phyloP scores from a whole-genome alignment of 2,329 filamentous ascomycete species.

The Penicillium aurantiogriseum region DNA sequence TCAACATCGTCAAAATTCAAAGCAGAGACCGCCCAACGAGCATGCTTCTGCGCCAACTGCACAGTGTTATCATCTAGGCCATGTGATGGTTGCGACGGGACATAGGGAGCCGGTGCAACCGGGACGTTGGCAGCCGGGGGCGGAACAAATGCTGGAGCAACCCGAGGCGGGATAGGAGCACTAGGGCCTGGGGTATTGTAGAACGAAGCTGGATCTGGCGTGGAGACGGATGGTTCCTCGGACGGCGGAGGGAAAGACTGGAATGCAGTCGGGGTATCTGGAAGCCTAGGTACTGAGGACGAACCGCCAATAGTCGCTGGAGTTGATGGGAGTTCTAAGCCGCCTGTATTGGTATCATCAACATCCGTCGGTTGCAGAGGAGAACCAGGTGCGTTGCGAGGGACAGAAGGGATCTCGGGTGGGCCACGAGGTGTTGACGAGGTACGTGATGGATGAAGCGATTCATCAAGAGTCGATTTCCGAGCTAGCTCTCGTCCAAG shows the following conservation, averaged over 20 bases:
- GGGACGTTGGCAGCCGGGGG: conserved; percentile 26
- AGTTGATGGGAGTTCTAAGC: conserved; percentile 41
- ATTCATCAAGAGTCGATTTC: conserved; percentile 51
- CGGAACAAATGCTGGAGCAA: conserved; percentile 15
- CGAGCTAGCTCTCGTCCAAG: conserved; percentile 46
- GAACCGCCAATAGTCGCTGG: conserved; percentile 36
- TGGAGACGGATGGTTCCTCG: conserved; percentile 24
- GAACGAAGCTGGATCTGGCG: conserved; percentile 25
- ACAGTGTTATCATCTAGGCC: conserved; percentile 68
- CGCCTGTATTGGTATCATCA: conserved; percentile 32
- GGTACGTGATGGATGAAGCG: conserved; percentile 50
- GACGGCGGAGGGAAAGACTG: conserved; percentile 45
- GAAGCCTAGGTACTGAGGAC: conserved; percentile 28
- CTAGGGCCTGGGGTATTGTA: conserved; percentile 19
- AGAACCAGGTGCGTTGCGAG: conserved; percentile 26
- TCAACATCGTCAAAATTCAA: conserved; percentile 93
- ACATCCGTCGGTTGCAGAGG: conserved; percentile 34
- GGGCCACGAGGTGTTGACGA: conserved; percentile 39
- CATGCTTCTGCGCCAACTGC: conserved; percentile 84
- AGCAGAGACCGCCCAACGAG: conserved; percentile 93
- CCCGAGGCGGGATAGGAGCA: conserved; percentile 18
- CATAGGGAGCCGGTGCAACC: conserved; percentile 20
- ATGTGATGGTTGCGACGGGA: conserved; percentile 29
- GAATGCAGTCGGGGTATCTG: conserved; percentile 39
- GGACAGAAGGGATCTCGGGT: conserved; percentile 26